Conservation (phyloP, 2,329 filamentous ascomycete genomes). For the Didymella glomerata region DNA sequence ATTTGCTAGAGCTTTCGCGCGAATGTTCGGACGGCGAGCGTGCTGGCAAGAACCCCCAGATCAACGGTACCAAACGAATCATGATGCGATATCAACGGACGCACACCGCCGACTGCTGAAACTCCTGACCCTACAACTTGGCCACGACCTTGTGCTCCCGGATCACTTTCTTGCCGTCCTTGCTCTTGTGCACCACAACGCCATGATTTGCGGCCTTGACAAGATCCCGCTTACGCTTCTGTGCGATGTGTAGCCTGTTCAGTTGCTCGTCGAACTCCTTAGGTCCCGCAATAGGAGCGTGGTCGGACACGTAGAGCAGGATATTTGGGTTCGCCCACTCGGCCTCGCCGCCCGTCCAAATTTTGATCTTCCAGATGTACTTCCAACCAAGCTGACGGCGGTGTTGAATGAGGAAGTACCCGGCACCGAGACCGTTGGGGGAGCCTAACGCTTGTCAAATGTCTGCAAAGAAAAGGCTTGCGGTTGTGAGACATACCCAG, state of each 20-base stretch:
- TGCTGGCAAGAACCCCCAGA: not conserved
- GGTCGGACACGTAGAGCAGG: slow-evolving; percentile 21
- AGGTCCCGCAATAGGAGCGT: slow-evolving; percentile 2
- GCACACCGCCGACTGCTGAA: not conserved
- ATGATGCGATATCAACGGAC: not conserved
- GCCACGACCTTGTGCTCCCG: slow-evolving; percentile 13
- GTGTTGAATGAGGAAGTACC: slow-evolving; percentile 26
- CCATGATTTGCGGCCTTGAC: not conserved
- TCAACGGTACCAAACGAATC: not conserved
- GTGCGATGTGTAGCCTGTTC: not conserved
- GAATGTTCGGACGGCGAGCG: not conserved
- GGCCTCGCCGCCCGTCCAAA: slow-evolving; percentile 7
- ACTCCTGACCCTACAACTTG: not conserved
- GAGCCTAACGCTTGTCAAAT: slow-evolving; percentile 10
- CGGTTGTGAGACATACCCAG: slow-evolving; percentile 1
- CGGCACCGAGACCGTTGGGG: slow-evolving; percentile 22
- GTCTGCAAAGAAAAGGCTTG: not conserved
- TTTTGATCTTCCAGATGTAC: slow-evolving; percentile 20
- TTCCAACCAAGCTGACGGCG: slow-evolving; percentile 25
- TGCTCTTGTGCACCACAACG: not conserved
- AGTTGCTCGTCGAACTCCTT: slow-evolving; percentile 7
- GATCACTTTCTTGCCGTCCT: slow-evolving; percentile 13
- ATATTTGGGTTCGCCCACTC: slow-evolving; percentile 9
- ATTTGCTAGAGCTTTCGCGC: not conserved
- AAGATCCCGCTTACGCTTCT: not conserved